A percentile compares a stretch with the other conserved stretches of the same genome.
Evolutionary conservation across 2,329 filamentous ascomycete species (phyloP).

Genomic region (Fusarium vanettenii): DNA sequence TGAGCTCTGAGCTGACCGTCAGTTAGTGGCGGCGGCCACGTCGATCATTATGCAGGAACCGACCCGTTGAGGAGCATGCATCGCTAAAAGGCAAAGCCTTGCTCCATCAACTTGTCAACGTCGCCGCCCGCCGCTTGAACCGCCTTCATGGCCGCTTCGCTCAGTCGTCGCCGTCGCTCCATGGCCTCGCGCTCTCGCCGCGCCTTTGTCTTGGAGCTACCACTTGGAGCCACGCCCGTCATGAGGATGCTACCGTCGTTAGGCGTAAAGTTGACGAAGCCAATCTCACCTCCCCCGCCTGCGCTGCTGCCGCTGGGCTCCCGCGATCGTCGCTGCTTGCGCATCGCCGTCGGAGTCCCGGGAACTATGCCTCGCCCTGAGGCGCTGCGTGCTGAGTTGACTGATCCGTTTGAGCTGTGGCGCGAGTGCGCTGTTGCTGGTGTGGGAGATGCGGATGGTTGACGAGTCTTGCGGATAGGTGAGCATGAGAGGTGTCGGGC

Average conservation of each 20-base stretch:
- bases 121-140: constrained; percentile 79
- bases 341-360: constrained; percentile 54
- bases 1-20: not conserved
- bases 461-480: constrained; percentile 56
- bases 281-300: constrained; percentile 51
- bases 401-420: constrained; percentile 54
- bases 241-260: constrained; percentile 82
- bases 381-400: constrained; percentile 50
- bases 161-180: constrained; percentile 77
- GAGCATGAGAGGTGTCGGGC: constrained; percentile 59
- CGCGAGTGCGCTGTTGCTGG: constrained; percentile 51
- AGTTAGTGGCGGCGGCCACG: constrained; percentile 12
- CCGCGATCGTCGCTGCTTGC: constrained; percentile 54
- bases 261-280: constrained; percentile 93
- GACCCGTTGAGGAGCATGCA: not conserved
- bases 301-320: constrained; percentile 48
- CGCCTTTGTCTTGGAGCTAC: constrained; percentile 95
- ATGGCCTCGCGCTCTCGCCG: constrained; percentile 86
- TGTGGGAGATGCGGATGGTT: constrained; percentile 55
- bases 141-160: constrained; percentile 75
- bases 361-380: constrained; percentile 52
- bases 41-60: constrained; percentile 21
- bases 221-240: constrained; percentile 90
- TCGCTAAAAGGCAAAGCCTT: constrained; percentile 58
- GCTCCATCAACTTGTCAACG: constrained; percentile 63